Evolutionary conservation across 768 basidiomycete genomes (phyloP).

Genomic region (Kwoniella sp.): DNA sequence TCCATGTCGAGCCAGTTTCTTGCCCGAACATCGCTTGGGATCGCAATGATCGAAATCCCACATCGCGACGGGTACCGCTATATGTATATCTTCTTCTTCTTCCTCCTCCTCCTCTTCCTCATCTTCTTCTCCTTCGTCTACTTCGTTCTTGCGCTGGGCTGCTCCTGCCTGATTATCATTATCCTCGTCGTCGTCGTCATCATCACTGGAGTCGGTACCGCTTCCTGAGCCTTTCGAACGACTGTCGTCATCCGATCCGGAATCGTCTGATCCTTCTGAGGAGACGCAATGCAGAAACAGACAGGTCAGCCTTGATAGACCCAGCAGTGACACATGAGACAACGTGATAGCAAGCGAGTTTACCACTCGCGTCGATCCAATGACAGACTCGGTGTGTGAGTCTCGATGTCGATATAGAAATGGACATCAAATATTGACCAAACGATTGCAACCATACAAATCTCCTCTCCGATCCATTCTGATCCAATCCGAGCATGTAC

Average conservation of each 20-base stretch:
- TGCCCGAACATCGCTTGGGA: constrained; percentile 81
- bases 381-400: too few relatives aligned
- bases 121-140: constrained; percentile 59
- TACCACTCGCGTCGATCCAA: too few relatives aligned
- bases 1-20: constrained; percentile 82
- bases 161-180: constrained; percentile 1
- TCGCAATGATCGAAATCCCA: constrained; percentile 99
- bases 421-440: background rate
- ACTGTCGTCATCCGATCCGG: constrained; percentile 56
- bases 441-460: too few relatives aligned
- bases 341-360: too few relatives aligned
- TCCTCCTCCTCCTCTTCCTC: constrained; percentile 58
- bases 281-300: background rate
- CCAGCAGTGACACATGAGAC: too few relatives aligned
- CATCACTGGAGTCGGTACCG: background rate
- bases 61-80: constrained; percentile 81
- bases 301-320: constrained; percentile 5
- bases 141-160: background rate
- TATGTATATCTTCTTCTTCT: constrained; percentile 47
- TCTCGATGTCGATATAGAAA: too few relatives aligned
- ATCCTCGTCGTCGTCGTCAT: constrained; percentile 1
- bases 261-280: constrained; percentile 1
- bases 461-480: too few relatives aligned
- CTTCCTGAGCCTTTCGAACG: background rate
- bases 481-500: background rate